Conservation (phyloP, 1,284 basidiomycete species). For the Farysia itapuensis region DNA sequence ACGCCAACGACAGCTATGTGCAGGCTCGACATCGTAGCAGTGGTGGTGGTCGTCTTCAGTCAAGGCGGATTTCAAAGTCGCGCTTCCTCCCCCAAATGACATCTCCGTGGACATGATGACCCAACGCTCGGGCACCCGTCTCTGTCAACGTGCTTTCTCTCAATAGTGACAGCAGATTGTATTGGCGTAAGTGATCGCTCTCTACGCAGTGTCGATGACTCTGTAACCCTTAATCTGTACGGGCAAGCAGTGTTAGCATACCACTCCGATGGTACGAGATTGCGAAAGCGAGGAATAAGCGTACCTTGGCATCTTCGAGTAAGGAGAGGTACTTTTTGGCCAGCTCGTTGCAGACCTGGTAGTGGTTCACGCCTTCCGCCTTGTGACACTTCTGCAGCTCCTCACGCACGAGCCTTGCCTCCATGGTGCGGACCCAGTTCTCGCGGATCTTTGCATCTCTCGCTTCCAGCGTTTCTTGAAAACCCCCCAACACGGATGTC, state of each 20-base stretch:
- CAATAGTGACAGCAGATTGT: too few species aligned
- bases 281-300: constrained; percentile 57
- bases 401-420: constrained; percentile 82
- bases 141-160: too few species aligned
- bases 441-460: constrained; percentile 82
- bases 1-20: too few species aligned
- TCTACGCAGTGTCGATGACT: constrained; percentile 42
- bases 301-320: constrained; percentile 80
- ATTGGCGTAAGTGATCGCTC: too few species aligned
- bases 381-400: constrained; percentile 90
- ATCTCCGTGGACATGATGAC: too few species aligned
- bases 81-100: too few species aligned
- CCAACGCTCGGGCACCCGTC: too few species aligned
- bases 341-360: constrained; percentile 76
- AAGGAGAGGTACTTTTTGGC: constrained; percentile 81
- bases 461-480: constrained; percentile 59
- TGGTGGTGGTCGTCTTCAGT: too few species aligned
- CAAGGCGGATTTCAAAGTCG: too few species aligned
- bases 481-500: too few species aligned
- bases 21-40: too few species aligned
- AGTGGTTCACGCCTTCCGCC: constrained; percentile 74
- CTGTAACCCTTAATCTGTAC: constrained; percentile 45
- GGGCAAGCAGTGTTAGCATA: not conserved
- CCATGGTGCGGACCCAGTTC: constrained; percentile 93
- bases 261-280: not conserved